Evolutionary conservation across 208 protist genomes (phyloP).

Genomic region (Angomonas ambiguus): DNA sequence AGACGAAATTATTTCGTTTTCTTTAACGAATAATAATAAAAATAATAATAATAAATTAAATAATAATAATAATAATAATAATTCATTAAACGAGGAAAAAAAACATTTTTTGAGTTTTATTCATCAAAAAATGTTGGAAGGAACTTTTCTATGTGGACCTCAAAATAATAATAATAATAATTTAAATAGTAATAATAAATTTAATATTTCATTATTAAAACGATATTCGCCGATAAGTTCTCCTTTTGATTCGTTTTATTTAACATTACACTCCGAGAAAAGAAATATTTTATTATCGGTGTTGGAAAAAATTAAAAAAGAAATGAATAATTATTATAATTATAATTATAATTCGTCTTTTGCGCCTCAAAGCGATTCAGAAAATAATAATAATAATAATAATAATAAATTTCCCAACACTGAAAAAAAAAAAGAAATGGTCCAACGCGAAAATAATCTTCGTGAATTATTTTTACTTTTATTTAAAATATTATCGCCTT

Average conservation of each 20-base stretch:
- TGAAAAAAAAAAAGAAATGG: too few relatives aligned
- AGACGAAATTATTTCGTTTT: too few relatives aligned
- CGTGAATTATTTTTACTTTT: not conserved
- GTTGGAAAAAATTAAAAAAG: not conserved
- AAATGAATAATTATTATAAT: not conserved
- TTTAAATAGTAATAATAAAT: slow-evolving; percentile 1
- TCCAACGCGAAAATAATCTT: not conserved
- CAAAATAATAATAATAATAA: slow-evolving; percentile 1
- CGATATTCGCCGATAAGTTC: not conserved
- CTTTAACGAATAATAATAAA: not conserved
- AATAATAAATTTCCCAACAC: too few relatives aligned
- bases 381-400: too few relatives aligned
- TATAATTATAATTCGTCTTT: not conserved
- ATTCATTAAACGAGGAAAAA: too few relatives aligned
- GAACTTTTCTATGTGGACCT: not conserved
- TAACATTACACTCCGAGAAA: not conserved
- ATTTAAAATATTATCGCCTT: not conserved
- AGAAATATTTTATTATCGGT: not conserved
- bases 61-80: slow-evolving; percentile 1
- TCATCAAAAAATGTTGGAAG: not conserved
- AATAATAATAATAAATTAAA: too few relatives aligned
- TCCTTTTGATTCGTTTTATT: not conserved
- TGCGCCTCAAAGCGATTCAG: too few relatives aligned
- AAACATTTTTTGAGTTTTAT: too few relatives aligned
- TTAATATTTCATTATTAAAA: not conserved